Evolutionary conservation across 371 early-diverging fungal species (phyloP), one percentile per base, ranked within the genome.

Genomic region (Dentiscutata heterogama): DNA sequence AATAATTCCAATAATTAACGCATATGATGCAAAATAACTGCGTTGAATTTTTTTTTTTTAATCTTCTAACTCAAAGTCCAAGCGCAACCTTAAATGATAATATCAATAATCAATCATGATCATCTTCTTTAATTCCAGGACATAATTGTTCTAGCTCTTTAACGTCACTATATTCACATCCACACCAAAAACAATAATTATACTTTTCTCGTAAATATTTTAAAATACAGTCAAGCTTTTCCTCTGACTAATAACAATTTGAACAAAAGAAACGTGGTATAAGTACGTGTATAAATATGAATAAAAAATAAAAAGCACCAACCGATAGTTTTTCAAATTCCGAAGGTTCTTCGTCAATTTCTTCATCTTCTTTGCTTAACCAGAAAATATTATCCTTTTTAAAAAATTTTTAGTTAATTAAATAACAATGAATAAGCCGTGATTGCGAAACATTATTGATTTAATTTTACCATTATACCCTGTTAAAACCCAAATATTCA

Each of bases 171-270:
- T 79, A 79, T 39, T 68, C 67, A 25, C 35, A 53, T 35, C 80
- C 80, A 79, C 80, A 79, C 65, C 70, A 79, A 68, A 79, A 79
- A 51, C 80, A 79, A 79, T 79, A 79, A 51, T 67, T 22, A 68
- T 79, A 56, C 31, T 46, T 18, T 25, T 79, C 53, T 2, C 80
- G 80, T n/a, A 79, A 25, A 14, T 79, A 79, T 13, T 16, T 63
- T n/a, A 68, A 18, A 8, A 79, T 53, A 31, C 11, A 3, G 11
- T 68, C 80, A 14, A 50, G 29, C 54, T 79, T 67, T n/a, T 68
- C 53, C 14, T 4, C 13, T 8, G 68, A 11, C 70, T 79, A 10
- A 1, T 46, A 42, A 18, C 1, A 64, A n/a, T 18, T 5, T 3
- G n/a, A 63, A n/a, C 13, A 14, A 10, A 39, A 70, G 1, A 70